Evolutionary conservation across 2,329 filamentous ascomycete genomes (phyloP).

Genomic region (Orbilia ellipsospora): DNA sequence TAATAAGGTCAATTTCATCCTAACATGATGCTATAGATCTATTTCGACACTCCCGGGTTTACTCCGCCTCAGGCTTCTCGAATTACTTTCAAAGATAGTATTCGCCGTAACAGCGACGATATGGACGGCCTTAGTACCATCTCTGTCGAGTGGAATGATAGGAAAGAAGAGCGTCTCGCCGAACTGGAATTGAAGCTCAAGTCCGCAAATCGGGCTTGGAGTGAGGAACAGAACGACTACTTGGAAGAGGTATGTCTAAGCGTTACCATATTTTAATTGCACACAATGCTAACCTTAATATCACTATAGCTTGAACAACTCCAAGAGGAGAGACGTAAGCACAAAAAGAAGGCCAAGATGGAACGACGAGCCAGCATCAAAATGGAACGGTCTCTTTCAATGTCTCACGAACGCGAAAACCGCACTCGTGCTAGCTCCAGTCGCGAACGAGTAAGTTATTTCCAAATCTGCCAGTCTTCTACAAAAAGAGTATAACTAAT

Average conservation of each 20-base stretch:
- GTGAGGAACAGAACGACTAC: constrained; percentile 46
- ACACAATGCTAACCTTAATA: background rate
- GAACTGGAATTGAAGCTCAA: constrained; percentile 42
- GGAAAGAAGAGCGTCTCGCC: constrained; percentile 37
- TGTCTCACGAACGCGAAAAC: constrained; percentile 35
- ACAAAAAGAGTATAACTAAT: constrained; percentile 1
- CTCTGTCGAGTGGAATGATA: constrained; percentile 40
- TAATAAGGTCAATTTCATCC: background rate
- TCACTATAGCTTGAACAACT: constrained; percentile 36
- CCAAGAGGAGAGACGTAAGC: constrained; percentile 42
- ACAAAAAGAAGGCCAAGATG: constrained; percentile 48
- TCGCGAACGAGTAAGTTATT: constrained; percentile 38
- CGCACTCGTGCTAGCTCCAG: constrained; percentile 26
- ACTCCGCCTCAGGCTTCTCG: constrained; percentile 42
- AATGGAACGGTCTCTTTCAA: constrained; percentile 40
- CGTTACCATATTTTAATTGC: background rate
- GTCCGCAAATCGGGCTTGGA: constrained; percentile 47
- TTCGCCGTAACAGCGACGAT: constrained; percentile 51
- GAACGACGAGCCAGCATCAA: constrained; percentile 40
- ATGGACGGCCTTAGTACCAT: constrained; percentile 51
- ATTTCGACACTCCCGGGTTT: constrained; percentile 38
- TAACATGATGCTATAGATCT: constrained; percentile 30
- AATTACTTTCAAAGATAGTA: constrained; percentile 46
- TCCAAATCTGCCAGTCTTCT: background rate
- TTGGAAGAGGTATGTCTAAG: constrained; percentile 38